Base-by-base conservation (phyloP, 2,329 filamentous ascomycete species). In the Fusarium temperatum region DNA sequence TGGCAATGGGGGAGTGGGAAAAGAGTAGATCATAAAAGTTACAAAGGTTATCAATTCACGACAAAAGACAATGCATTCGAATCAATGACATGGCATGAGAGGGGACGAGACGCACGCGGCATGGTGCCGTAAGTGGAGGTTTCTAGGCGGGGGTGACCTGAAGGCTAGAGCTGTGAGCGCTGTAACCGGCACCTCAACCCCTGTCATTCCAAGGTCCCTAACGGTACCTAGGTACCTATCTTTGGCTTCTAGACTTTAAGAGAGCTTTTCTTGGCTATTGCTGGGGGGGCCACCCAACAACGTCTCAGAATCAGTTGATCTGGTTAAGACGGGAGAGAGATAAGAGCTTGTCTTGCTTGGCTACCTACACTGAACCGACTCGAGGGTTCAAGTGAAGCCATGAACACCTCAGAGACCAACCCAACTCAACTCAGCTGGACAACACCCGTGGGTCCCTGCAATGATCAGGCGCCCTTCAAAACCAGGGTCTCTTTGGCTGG, bases 391-490 rank as follows among this genome's bases (percentile, higher is more conserved):
- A 48, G 36, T 11, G 26, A 36, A 54, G 50, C n/a, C 50, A 38
- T 26, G 11, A 22, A 54, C 35, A 35, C 3, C 6, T 35, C 32
- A 39, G 51, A 54, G 22, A 28, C 35, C 44, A 51, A 11, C 17
- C n/a, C n/a, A 24, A 24, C 41, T 72, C 70, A 66, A 44, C 41
- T 73, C 70, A 66, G 70, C 64, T 66, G 70, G 64, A 48, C 69
- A 70, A 39, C 28, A 61, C 59, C 28, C 65, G 54, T 72, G 68
- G 67, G 62, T 42, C 63, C 45, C 22, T 63, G 41, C 59, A 61
- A 73, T 70, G 71, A 68, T 74, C 72, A 74, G 72, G 71, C 68
- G 72, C 63, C 70, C 63, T 45, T 53, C 36, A 71, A 58, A 39
- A 56, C 63, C 66, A 73, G 56, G 67, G 70, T 60, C 62, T 68